These are phyloP conservation scores for Sporothrix pallida DNA, from an alignment of 2,329 filamentous ascomycete genomes.

Conservation along the genomic window DNA sequence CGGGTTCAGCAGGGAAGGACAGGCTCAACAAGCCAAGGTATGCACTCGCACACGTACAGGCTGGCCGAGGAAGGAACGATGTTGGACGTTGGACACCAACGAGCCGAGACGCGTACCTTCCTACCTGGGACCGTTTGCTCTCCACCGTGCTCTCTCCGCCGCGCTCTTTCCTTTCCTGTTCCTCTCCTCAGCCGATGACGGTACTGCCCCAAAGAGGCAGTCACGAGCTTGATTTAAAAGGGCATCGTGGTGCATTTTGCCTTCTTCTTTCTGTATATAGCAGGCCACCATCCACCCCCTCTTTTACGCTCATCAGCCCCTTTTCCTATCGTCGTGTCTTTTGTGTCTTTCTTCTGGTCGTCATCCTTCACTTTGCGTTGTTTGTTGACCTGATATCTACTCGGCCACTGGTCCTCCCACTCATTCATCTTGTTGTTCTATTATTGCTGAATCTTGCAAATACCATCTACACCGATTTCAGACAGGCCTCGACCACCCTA, in stretches of 20 bases:
- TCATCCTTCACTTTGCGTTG: background rate
- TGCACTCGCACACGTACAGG: background rate
- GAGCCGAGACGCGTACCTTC: slow-evolving; percentile 19
- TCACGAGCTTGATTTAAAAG: slow-evolving; percentile 4
- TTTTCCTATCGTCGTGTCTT: background rate
- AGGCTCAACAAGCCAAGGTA: too few relatives aligned
- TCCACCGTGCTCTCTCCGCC: background rate
- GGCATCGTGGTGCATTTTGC: background rate
- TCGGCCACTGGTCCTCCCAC: too few relatives aligned
- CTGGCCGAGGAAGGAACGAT: slow-evolving; percentile 25
- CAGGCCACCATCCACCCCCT: background rate
- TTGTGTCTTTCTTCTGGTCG: background rate
- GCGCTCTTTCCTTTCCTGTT: background rate
- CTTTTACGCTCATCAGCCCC: slow-evolving; percentile 20
- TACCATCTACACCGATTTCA: background rate
- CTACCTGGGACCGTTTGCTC: background rate
- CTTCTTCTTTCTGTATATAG: background rate
- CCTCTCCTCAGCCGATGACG: background rate
- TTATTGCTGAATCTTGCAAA: background rate
- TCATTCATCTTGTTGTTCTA: background rate
- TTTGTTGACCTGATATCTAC: background rate
- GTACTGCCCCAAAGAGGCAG: background rate
- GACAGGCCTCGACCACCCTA: too few relatives aligned
- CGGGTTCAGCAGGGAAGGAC: too few relatives aligned
- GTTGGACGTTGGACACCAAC: background rate